Percentiles rank a stretch among this genome's conserved stretches.
These are phyloP conservation scores for Populus tomentosa DNA, from an alignment of 441 rosid species.

Conservation along the genomic window DNA sequence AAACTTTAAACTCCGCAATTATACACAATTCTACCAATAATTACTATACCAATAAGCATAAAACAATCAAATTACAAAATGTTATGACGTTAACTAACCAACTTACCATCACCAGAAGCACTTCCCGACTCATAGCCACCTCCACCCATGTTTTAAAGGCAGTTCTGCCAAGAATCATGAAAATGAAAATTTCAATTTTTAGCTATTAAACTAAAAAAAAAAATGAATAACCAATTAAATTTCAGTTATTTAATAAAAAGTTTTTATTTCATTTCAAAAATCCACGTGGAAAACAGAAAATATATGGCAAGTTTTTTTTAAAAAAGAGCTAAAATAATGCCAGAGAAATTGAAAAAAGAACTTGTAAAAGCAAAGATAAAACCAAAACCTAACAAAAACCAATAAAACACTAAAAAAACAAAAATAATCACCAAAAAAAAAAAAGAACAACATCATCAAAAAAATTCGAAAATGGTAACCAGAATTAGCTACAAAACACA, in stretches of 20 bases:
- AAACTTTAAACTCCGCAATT: not conserved
- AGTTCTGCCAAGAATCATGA: not conserved
- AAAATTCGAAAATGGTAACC: not conserved
- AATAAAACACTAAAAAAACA: too few species aligned
- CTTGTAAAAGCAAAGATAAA: not conserved
- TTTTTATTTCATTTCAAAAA: not conserved
- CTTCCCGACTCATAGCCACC: not conserved
- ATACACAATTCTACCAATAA: not conserved
- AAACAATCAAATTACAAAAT: not conserved
- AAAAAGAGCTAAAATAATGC: not conserved
- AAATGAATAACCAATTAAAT: not conserved
- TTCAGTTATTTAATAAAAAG: not conserved
- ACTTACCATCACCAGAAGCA: conserved; percentile 34
- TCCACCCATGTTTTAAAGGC: not conserved
- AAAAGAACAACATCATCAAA: not conserved
- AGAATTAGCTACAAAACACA: not conserved
- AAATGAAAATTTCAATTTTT: not conserved
- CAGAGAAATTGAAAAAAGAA: not conserved
- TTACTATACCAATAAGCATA: not conserved
- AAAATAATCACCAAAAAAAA: not conserved
- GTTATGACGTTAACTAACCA: not conserved
- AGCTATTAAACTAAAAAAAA: not conserved
- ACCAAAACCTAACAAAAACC: not conserved
- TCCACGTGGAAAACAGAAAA: not conserved
- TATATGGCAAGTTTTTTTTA: not conserved